Conservation (phyloP, 2,329 filamentous ascomycete genomes). For the Coniochaeta ligniaria region DNA sequence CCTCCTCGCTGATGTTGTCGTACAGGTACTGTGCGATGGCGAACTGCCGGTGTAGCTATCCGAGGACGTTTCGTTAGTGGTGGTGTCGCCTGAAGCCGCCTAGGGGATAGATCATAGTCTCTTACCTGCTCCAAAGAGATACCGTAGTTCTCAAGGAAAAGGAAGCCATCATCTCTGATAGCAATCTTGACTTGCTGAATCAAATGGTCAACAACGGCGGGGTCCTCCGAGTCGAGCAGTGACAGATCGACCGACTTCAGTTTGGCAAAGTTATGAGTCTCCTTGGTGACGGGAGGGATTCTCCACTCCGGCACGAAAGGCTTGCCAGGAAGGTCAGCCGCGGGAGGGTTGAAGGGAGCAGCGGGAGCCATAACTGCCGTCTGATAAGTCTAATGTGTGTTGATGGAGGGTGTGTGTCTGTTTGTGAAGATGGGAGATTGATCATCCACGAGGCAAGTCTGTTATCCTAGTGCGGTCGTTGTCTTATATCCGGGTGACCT, state of each 20-base stretch:
- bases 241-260: conserved; percentile 34
- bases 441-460: no score
- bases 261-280: conserved; percentile 33
- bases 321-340: conserved; percentile 28
- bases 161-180: conserved; percentile 34
- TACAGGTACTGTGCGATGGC: conserved; percentile 41
- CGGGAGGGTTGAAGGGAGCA: conserved; percentile 31
- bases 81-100: no score
- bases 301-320: conserved; percentile 33
- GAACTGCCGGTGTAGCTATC: conserved; percentile 41
- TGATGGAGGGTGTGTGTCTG: not conserved
- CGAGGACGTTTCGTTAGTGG: not conserved
- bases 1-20: conserved; percentile 39
- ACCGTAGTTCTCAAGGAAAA: conserved; percentile 43
- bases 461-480: no score
- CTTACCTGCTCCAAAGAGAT: conserved; percentile 32
- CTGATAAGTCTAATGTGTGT: not conserved
- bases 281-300: conserved; percentile 35
- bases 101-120: not conserved
- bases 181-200: conserved; percentile 33
- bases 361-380: conserved; percentile 17
- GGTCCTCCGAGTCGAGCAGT: conserved; percentile 32
- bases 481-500: no score
- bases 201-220: conserved; percentile 31
- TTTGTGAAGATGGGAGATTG: not conserved